phyloP scores from a whole-genome alignment of 768 basidiomycete genomes.

The Pholiota molesta region DNA sequence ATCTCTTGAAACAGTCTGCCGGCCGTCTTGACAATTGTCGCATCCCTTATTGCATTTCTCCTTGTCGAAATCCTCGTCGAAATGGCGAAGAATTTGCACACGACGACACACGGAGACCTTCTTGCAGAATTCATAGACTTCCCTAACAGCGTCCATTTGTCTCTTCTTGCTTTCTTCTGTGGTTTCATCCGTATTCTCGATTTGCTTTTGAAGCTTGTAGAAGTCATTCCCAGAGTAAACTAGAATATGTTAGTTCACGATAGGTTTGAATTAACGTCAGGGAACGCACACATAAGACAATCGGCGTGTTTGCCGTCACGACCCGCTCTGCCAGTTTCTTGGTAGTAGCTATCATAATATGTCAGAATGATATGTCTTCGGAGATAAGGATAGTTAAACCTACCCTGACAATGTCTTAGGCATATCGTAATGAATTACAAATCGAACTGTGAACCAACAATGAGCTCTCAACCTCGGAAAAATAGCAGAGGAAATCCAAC shows the following conservation, averaged over 20 bases:
- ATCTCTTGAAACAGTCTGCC: constrained; percentile 51
- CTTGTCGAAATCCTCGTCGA: constrained; percentile 78
- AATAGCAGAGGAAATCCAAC: constrained; percentile 35
- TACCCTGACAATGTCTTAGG: constrained; percentile 87
- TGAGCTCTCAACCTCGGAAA: constrained; percentile 1
- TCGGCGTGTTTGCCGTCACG: constrained; percentile 84
- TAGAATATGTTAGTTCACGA: constrained; percentile 29
- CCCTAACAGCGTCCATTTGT: constrained; percentile 63
- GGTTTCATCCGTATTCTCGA: constrained; percentile 55
- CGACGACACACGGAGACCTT: constrained; percentile 89
- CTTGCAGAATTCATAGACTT: constrained; percentile 78
- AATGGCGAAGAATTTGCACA: constrained; percentile 84
- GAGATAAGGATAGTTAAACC: constrained; percentile 18
- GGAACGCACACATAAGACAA: constrained; percentile 80
- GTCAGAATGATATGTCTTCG: background rate
- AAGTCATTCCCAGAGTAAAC: constrained; percentile 71
- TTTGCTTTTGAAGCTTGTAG: constrained; percentile 56
- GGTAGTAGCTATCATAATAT: constrained; percentile 67
- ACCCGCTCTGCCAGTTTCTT: constrained; percentile 97
- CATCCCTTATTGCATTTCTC: constrained; percentile 70
- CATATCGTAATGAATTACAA: constrained; percentile 86
- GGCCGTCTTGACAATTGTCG: constrained; percentile 76
- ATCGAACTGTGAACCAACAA: constrained; percentile 62
- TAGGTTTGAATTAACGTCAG: background rate
- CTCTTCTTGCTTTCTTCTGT: constrained; percentile 63